A percentile compares a stretch with the other conserved stretches of the same genome.
Evolutionary conservation across 345 rosid genomes (phyloP).

Genomic region (Corymbia maculata): DNA sequence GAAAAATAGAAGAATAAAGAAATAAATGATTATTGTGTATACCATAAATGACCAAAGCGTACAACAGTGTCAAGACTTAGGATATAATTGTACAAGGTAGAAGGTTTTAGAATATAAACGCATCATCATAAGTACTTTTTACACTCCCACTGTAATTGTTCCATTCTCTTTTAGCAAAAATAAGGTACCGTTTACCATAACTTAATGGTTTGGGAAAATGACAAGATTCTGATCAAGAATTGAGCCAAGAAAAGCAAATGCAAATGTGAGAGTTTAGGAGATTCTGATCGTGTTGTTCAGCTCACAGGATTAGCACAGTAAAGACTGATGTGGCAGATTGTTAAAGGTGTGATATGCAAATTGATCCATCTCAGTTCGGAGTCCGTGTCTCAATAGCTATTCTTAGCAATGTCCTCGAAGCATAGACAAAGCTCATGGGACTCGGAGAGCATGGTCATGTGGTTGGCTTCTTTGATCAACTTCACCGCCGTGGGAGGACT

Average conservation of each 20-base stretch:
- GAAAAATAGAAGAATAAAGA: no score
- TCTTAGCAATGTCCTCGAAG: slow-evolving; percentile 3
- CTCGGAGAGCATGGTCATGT: slow-evolving; percentile 25
- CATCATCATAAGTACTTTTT: no score
- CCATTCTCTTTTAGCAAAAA: no score
- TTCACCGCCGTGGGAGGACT: slow-evolving; percentile 6
- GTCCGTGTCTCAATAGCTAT: neutral
- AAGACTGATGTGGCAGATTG: no score
- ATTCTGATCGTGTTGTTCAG: neutral
- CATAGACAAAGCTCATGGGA: slow-evolving; percentile 1
- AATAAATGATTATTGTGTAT: no score
- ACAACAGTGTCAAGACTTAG: no score
- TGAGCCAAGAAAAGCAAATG: neutral
- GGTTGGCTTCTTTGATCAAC: slow-evolving; percentile 8
- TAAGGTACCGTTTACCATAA: no score
- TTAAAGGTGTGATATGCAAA: neutral
- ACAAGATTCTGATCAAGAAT: neutral
- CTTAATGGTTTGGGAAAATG: no score
- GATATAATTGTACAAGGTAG: no score
- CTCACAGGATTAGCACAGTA: neutral
- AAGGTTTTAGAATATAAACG: no score
- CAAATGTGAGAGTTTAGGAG: neutral
- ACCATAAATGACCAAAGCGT: no score
- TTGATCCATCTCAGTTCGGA: neutral
- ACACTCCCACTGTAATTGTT: no score